phyloP scores from a whole-genome alignment of 179 eudicot species.

The Spinacia oleracea region DNA sequence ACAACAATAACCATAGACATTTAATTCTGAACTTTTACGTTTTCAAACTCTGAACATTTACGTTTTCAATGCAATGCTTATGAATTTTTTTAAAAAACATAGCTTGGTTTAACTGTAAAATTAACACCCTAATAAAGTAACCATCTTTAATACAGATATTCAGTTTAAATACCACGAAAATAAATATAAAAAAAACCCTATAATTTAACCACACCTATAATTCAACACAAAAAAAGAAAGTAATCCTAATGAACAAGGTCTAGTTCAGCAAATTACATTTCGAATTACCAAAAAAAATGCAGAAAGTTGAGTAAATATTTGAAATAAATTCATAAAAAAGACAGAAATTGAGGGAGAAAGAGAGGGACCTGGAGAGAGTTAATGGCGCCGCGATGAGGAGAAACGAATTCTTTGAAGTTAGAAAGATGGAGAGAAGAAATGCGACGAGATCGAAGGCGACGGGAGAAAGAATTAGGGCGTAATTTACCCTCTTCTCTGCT shows the following conservation, averaged over 20 bases:
- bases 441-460: conserved; percentile 58
- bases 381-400: conserved; percentile 85
- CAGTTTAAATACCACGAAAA: too few species aligned
- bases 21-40: too few species aligned
- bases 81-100: too few species aligned
- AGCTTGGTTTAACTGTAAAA: too few species aligned
- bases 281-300: too few species aligned
- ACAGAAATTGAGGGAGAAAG: conserved; percentile 8
- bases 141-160: too few species aligned
- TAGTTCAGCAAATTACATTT: background rate
- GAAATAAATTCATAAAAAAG: background rate
- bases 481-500: conserved; percentile 67
- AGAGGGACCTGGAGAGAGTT: conserved; percentile 85
- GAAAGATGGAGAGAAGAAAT: conserved; percentile 75
- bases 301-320: background rate
- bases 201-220: too few species aligned
- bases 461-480: conserved; percentile 54
- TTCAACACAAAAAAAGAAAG: background rate
- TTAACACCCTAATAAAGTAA: too few species aligned
- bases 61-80: too few species aligned
- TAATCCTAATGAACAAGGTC: background rate
- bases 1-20: too few species aligned
- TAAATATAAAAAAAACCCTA: too few species aligned
- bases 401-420: conserved; percentile 73
- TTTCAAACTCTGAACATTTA: too few species aligned